Percentiles rank a stretch among this genome's conserved stretches.
Conservation (phyloP, 768 basidiomycete genomes). For the Russula griseocarnosa region DNA sequence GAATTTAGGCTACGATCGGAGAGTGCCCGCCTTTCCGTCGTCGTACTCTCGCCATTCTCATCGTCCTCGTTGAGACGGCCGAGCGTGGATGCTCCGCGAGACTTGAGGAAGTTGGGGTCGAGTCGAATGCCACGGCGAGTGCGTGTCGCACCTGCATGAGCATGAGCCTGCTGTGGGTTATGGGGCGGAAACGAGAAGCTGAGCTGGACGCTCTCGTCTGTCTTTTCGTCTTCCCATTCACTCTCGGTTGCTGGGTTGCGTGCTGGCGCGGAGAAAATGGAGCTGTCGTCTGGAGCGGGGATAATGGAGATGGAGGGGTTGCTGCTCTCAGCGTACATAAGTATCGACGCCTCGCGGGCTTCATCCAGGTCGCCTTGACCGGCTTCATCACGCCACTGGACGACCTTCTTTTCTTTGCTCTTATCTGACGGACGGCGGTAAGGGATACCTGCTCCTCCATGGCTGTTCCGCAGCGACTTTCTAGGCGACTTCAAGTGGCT, state of each 20-base stretch:
- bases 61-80: slow-evolving; percentile 71
- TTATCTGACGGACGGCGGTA: slow-evolving; percentile 64
- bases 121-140: slow-evolving; percentile 56
- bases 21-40: slow-evolving; percentile 43
- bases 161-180: slow-evolving; percentile 12
- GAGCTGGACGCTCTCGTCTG: slow-evolving; percentile 67
- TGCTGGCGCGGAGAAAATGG: slow-evolving; percentile 39
- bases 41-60: slow-evolving; percentile 44
- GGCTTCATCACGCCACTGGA: slow-evolving; percentile 85
- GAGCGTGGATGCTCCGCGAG: slow-evolving; percentile 47
- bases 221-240: slow-evolving; percentile 89
- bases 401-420: slow-evolving; percentile 58
- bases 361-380: slow-evolving; percentile 81
- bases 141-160: slow-evolving; percentile 14
- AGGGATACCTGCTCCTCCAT: slow-evolving; percentile 44
- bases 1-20: slow-evolving; percentile 68
- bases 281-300: slow-evolving; percentile 39
- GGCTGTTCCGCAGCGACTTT: slow-evolving; percentile 38
- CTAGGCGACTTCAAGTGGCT: slow-evolving; percentile 38
- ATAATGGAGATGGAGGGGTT: slow-evolving; percentile 32
- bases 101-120: slow-evolving; percentile 63
- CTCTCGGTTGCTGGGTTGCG: slow-evolving; percentile 54
- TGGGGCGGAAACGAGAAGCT: slow-evolving; percentile 41
- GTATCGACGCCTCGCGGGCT: slow-evolving; percentile 36
- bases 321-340: slow-evolving; percentile 28